Percentiles rank a stretch among this genome's conserved stretches.
Conservation (phyloP, 169 alveolate genomes). For the Eimeria sp. region DNA sequence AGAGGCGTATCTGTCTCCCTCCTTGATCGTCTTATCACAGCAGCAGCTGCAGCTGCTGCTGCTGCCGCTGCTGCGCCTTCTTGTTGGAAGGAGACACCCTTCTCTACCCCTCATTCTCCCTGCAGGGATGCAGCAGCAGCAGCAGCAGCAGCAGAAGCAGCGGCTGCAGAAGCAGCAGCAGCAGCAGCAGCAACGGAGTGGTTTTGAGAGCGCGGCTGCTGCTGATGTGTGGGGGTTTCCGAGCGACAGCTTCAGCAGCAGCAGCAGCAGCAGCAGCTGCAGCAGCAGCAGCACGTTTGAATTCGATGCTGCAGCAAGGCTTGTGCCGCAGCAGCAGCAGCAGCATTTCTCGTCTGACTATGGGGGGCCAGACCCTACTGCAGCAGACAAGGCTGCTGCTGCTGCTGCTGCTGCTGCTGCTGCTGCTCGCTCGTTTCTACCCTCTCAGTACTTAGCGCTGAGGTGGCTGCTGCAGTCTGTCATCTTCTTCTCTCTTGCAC, state of each 20-base stretch:
- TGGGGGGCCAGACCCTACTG: not conserved
- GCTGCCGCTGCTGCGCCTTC: conserved; percentile 31
- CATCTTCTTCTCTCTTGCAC: not conserved
- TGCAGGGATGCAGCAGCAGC: conserved; percentile 28
- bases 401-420: conserved; percentile 6
- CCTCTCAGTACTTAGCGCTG: conserved; percentile 32
- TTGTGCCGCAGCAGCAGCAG: conserved; percentile 37
- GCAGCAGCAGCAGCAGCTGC: too few species aligned
- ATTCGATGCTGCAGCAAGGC: conserved; percentile 36
- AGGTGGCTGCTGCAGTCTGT: conserved; percentile 48
- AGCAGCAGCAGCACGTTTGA: conserved; percentile 40
- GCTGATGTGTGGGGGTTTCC: not conserved
- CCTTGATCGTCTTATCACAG: conserved; percentile 10
- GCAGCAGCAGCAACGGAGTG: conserved; percentile 45
- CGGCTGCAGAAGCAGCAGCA: conserved; percentile 68
- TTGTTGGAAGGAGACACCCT: not conserved
- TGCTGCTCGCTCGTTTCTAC: conserved; percentile 23
- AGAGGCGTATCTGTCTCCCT: not conserved
- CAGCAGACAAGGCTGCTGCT: conserved; percentile 8
- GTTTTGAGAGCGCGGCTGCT: not conserved
- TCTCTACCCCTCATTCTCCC: conserved; percentile 37
- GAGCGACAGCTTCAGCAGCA: conserved; percentile 37
- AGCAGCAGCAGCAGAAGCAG: conserved; percentile 49
- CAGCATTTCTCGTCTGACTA: conserved; percentile 16
- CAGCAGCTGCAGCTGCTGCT: conserved; percentile 62